phyloP scores from a whole-genome alignment of 2,329 filamentous ascomycete species.

The Ceratocystis colombiana region DNA sequence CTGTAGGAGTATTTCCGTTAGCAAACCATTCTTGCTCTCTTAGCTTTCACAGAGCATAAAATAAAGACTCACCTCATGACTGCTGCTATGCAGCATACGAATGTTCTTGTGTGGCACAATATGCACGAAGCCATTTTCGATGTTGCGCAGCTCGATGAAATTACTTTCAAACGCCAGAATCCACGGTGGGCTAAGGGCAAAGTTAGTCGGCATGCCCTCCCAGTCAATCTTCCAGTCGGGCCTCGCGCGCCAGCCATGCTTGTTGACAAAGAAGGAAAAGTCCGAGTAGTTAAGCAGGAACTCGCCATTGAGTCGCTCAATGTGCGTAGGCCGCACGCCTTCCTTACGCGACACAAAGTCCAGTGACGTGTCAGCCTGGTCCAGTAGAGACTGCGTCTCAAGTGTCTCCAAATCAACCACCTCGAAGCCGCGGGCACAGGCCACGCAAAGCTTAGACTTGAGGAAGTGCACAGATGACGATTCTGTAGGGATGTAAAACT shows the following conservation, averaged over 20 bases:
- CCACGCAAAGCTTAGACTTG: conserved; percentile 91
- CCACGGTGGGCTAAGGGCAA: conserved; percentile 92
- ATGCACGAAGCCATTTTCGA: conserved; percentile 88
- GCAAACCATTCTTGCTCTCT: not conserved
- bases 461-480: conserved; percentile 98
- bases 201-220: conserved; percentile 86
- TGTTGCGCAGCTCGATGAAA: conserved; percentile 92
- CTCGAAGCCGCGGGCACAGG: conserved; percentile 90
- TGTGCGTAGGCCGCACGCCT: conserved; percentile 88
- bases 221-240: conserved; percentile 96
- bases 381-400: conserved; percentile 93
- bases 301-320: conserved; percentile 91
- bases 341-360: conserved; percentile 94
- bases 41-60: not conserved
- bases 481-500: conserved; percentile 97
- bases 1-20: conserved; percentile 38
- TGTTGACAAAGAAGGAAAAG: conserved; percentile 98
- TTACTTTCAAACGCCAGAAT: conserved; percentile 95
- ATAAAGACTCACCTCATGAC: conserved; percentile 61
- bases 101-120: conserved; percentile 96
- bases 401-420: conserved; percentile 93
- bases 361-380: conserved; percentile 93
- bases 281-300: conserved; percentile 97
- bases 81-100: conserved; percentile 93
- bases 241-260: conserved; percentile 91